Evolutionary conservation across 495 filamentous ascomycete genomes (phyloP).

Genomic region (Penicillium cosmopolitanum): DNA sequence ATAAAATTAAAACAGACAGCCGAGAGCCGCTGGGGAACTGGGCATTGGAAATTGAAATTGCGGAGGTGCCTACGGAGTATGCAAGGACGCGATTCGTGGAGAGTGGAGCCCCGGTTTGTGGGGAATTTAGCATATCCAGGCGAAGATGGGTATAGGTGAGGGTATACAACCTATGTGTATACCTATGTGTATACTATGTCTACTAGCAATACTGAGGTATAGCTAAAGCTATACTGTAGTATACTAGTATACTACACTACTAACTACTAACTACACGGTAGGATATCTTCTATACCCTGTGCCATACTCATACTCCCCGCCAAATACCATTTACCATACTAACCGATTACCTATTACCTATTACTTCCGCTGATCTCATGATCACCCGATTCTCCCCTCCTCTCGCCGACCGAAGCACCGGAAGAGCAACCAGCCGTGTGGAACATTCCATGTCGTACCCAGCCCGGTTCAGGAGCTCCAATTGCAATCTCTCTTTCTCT

Average conservation of each 20-base stretch:
- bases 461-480: constrained; percentile 9
- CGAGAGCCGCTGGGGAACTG: constrained; percentile 29
- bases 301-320: no score
- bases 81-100: constrained; percentile 35
- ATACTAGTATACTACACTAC: no score
- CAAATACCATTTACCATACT: no score
- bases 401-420: constrained; percentile 13
- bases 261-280: no score
- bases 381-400: constrained; percentile 14
- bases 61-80: constrained; percentile 26
- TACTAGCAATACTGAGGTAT: no score
- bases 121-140: no score
- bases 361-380: constrained; percentile 18
- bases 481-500: neutral
- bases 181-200: no score
- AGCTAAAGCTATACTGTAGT: no score
- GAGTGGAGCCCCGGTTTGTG: constrained; percentile 24
- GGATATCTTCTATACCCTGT: no score
- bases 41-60: constrained; percentile 22
- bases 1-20: constrained; percentile 15
- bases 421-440: constrained; percentile 19
- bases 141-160: no score
- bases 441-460: constrained; percentile 15
- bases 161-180: no score
- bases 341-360: neutral